A percentile compares a stretch with the other conserved stretches of the same genome.
Conservation (phyloP, 208 protist species). For the Ichthyophonus hoferi region DNA sequence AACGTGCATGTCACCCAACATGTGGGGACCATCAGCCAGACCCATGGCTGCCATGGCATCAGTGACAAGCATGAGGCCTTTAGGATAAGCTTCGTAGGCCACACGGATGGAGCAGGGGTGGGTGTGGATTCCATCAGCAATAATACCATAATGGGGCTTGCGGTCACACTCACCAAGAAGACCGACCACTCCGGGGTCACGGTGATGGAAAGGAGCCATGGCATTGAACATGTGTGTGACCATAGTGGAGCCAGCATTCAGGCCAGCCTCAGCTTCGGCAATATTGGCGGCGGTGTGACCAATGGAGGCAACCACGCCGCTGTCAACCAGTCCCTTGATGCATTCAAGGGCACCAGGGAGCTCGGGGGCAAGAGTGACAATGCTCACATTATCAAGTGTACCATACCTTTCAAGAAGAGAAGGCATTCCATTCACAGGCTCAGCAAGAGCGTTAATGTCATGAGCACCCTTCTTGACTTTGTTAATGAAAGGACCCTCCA, state of each 20-base stretch:
- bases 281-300: conserved; percentile 28
- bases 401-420: conserved; percentile 18
- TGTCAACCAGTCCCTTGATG: conserved; percentile 7
- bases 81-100: too few relatives aligned
- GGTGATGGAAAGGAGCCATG: conserved; percentile 30
- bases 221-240: conserved; percentile 48
- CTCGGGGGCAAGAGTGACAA: conserved; percentile 45
- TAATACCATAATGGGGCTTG: conserved; percentile 32
- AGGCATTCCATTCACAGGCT: not conserved
- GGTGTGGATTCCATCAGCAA: conserved; percentile 44
- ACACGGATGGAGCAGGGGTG: conserved; percentile 30
- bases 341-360: not conserved
- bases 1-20: conserved; percentile 34
- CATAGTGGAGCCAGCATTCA: not conserved
- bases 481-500: conserved; percentile 10
- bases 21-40: conserved; percentile 9
- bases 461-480: conserved; percentile 8
- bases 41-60: conserved; percentile 39
- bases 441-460: not conserved
- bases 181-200: conserved; percentile 40
- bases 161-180: conserved; percentile 27
- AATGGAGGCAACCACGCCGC: conserved; percentile 27
- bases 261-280: conserved; percentile 8
- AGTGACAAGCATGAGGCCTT: conserved; percentile 32
- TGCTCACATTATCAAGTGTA: not conserved